phyloP scores from a whole-genome alignment of 345 rosid genomes.

The Eucalyptus tenuipes region DNA sequence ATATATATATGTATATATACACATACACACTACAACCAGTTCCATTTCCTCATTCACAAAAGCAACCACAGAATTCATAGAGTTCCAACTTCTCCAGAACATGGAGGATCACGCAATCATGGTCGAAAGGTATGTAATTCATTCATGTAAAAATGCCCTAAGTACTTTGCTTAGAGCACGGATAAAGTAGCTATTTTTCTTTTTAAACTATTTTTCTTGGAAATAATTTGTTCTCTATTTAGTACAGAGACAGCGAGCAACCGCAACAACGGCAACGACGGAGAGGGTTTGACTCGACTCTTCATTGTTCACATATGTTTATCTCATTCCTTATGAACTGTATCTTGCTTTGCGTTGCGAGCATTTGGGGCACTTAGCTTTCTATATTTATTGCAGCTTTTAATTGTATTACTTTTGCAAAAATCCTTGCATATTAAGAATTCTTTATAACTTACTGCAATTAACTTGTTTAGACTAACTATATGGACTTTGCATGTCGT shows the following conservation, averaged over 20 bases:
- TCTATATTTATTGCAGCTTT: background rate
- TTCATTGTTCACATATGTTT: background rate
- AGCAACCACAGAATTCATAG: background rate
- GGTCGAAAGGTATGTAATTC: background rate
- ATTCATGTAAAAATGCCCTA: background rate
- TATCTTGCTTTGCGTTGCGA: rapidly evolving
- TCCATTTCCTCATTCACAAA: background rate
- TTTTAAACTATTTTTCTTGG: background rate
- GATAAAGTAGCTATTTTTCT: background rate
- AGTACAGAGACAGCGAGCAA: rapidly evolving
- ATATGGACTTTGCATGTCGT: background rate
- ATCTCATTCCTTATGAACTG: background rate
- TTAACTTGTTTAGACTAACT: background rate
- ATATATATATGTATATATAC: too few relatives aligned
- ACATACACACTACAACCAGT: background rate
- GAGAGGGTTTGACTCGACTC: background rate
- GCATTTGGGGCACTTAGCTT: background rate
- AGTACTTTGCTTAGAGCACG: background rate
- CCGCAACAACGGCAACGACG: rapidly evolving
- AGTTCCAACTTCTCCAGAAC: background rate
- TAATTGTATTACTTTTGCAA: background rate
- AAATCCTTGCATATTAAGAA: background rate
- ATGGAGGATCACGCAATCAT: background rate
- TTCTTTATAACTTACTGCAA: background rate
- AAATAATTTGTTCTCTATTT: background rate